Conservation (phyloP, 306 rosid genomes). For the Senna siamea region DNA sequence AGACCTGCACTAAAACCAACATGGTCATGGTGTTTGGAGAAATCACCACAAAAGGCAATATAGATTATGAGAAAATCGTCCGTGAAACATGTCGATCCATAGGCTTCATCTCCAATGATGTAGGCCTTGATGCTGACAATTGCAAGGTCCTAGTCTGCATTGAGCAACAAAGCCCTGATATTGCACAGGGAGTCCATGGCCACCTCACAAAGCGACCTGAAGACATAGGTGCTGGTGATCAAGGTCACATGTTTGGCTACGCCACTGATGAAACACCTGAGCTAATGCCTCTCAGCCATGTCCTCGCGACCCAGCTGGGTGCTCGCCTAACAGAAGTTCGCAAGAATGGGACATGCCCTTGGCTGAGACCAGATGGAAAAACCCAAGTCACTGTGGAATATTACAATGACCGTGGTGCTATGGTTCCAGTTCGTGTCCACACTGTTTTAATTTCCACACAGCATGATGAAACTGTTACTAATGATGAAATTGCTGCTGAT, state of each 20-base stretch:
- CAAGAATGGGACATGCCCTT: constrained; percentile 63
- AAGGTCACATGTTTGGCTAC: constrained; percentile 76
- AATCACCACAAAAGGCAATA: constrained; percentile 64
- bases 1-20: constrained; percentile 69
- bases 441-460: constrained; percentile 69
- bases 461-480: constrained; percentile 72
- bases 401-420: constrained; percentile 64
- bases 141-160: constrained; percentile 64
- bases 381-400: constrained; percentile 73
- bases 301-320: constrained; percentile 67
- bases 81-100: constrained; percentile 57
- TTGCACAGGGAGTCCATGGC: constrained; percentile 66
- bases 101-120: constrained; percentile 58
- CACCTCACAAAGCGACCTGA: constrained; percentile 64
- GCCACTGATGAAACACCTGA: constrained; percentile 70
- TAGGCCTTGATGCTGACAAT: constrained; percentile 68
- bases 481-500: constrained; percentile 68
- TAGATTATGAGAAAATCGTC: constrained; percentile 65
- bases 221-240: constrained; percentile 73
- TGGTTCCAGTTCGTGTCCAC: constrained; percentile 64
- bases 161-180: constrained; percentile 71
- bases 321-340: constrained; percentile 67
- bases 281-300: constrained; percentile 75
- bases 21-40: constrained; percentile 76
- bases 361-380: constrained; percentile 73